Conservation (phyloP, 106 monocot species). For the Apostasia ramifera region DNA sequence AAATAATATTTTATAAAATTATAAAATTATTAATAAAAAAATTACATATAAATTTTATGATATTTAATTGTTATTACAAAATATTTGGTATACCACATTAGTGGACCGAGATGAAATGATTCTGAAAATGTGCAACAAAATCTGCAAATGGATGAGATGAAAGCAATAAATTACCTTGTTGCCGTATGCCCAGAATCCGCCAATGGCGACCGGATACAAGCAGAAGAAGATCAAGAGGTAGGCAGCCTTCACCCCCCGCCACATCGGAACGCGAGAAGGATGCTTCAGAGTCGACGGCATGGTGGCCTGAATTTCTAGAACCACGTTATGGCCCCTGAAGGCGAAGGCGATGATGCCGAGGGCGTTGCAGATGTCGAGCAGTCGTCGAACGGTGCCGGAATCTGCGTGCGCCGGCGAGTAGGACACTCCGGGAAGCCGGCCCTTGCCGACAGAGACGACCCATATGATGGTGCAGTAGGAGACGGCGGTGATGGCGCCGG, state of each 20-base stretch:
- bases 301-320: constrained; percentile 86
- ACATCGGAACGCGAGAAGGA: constrained; percentile 81
- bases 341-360: constrained; percentile 83
- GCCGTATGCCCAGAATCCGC: constrained; percentile 93
- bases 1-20: too few species aligned
- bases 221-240: constrained; percentile 55
- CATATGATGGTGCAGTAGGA: constrained; percentile 83
- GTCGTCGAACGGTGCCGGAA: constrained; percentile 10
- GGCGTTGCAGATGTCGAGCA: constrained; percentile 46
- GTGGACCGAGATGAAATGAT: too few species aligned
- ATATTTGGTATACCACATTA: too few species aligned
- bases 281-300: constrained; percentile 85
- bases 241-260: constrained; percentile 76
- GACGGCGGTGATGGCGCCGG: constrained; percentile 65
- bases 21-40: too few species aligned
- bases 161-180: constrained; percentile 34
- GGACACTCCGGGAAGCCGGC: constrained; percentile 34
- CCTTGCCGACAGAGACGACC: constrained; percentile 59
- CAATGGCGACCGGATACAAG: constrained; percentile 73
- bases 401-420: constrained; percentile 21
- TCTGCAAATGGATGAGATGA: too few species aligned
- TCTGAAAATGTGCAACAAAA: too few species aligned
- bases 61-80: too few species aligned
- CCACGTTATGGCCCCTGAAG: constrained; percentile 90
- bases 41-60: too few species aligned